These are phyloP conservation scores for Fragaria iinumae DNA, from an alignment of 306 rosid species.

Conservation along the genomic window DNA sequence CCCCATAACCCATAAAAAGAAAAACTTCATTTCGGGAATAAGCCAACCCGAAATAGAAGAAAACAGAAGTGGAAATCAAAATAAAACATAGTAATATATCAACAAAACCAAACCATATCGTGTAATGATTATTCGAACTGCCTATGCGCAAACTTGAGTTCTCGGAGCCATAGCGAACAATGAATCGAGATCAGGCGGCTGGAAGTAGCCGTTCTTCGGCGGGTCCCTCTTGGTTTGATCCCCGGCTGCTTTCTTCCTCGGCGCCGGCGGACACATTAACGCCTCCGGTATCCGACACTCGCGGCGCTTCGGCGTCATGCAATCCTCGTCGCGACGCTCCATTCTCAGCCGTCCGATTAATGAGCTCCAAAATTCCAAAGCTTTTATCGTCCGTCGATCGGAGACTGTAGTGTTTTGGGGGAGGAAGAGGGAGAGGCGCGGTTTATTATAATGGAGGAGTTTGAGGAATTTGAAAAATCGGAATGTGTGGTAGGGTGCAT, in stretches of 20 bases:
- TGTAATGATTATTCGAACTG: background rate
- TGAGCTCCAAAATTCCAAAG: background rate
- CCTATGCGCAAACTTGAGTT: constrained; percentile 44
- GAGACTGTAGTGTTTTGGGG: background rate
- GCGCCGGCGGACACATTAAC: constrained; percentile 61
- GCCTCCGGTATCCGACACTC: constrained; percentile 51
- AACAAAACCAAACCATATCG: background rate
- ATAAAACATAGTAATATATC: background rate
- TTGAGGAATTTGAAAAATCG: background rate
- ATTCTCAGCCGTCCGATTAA: constrained; percentile 23
- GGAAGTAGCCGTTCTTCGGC: constrained; percentile 65
- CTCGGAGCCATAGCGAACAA: constrained; percentile 46
- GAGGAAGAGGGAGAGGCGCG: background rate
- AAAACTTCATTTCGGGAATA: background rate
- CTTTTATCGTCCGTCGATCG: background rate
- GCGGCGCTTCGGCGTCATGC: constrained; percentile 58
- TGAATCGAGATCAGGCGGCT: constrained; percentile 77
- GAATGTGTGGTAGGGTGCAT: background rate
- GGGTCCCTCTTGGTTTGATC: constrained; percentile 39
- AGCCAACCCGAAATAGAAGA: constrained; percentile 10
- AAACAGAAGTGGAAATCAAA: background rate
- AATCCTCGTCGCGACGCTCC: constrained; percentile 32
- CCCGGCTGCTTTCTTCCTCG: constrained; percentile 52
- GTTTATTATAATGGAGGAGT: background rate
- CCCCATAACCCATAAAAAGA: background rate